phyloP scores from a whole-genome alignment of 495 filamentous ascomycete species.

The Lasiosphaeria hispida region DNA sequence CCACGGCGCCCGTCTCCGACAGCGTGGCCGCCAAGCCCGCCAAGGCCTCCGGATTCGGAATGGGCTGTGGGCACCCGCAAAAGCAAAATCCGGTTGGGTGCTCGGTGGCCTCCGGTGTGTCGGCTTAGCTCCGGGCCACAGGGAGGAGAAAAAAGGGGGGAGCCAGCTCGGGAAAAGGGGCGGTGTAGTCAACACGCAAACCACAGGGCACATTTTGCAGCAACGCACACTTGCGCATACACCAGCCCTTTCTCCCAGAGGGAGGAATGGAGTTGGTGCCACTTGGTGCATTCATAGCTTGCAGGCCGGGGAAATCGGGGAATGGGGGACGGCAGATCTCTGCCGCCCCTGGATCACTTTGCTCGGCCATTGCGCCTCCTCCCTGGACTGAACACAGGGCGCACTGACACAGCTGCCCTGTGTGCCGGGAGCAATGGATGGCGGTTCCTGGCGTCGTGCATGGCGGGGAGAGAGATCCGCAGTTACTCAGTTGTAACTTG shows the following conservation, averaged over 20 bases:
- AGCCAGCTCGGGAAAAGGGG: not conserved
- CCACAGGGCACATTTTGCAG: no score
- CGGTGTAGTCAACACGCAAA: not conserved
- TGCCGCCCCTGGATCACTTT: not conserved
- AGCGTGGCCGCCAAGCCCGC: not conserved
- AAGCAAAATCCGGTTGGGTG: not conserved
- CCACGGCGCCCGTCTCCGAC: slow-evolving; percentile 9
- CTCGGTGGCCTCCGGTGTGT: slow-evolving; percentile 8
- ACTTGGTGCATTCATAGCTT: no score
- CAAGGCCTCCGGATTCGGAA: slow-evolving; percentile 18
- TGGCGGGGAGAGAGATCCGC: not conserved
- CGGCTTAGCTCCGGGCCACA: slow-evolving; percentile 4
- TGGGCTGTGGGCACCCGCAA: not conserved
- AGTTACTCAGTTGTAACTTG: no score
- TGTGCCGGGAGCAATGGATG: not conserved
- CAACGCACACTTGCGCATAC: not conserved
- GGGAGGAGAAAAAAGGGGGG: not conserved
- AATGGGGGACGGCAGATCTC: no score
- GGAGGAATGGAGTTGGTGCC: not conserved
- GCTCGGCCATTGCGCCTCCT: not conserved
- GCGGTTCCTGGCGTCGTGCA: not conserved
- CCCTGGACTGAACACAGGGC: not conserved
- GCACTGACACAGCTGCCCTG: not conserved
- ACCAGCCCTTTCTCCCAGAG: not conserved
- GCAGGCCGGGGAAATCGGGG: no score